phyloP scores from a whole-genome alignment of 1,139 yeast genomes.

The Kodamaea sp. region DNA sequence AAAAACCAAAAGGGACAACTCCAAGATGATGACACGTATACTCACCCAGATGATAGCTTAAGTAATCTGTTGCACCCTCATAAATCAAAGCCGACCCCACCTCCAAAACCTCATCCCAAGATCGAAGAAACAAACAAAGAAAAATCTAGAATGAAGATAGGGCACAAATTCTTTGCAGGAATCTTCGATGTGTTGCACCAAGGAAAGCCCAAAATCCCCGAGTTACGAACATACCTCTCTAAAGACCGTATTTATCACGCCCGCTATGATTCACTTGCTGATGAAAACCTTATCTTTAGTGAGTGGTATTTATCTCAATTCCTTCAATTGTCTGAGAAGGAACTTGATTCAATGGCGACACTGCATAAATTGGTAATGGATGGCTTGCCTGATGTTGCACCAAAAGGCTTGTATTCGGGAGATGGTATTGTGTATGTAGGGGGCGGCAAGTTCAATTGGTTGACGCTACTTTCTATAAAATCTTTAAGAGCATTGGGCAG shows the following conservation, averaged over 20 bases:
- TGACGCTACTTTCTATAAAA: constrained; percentile 65
- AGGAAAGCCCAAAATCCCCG: constrained; percentile 38
- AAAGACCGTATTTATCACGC: constrained; percentile 50
- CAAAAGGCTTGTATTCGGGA: constrained; percentile 56
- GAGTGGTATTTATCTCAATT: constrained; percentile 55
- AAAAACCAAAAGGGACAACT: not conserved
- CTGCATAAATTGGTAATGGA: constrained; percentile 58
- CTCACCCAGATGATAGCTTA: not conserved
- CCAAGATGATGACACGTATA: not conserved
- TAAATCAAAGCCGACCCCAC: not conserved
- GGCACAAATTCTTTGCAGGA: constrained; percentile 28
- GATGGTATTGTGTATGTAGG: constrained; percentile 82
- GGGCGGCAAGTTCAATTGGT: constrained; percentile 77
- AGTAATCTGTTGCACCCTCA: not conserved
- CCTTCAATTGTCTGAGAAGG: constrained; percentile 51
- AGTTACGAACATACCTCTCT: constrained; percentile 36
- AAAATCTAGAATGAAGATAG: constrained; percentile 9
- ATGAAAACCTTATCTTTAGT: constrained; percentile 27
- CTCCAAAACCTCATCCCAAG: constrained; percentile 7
- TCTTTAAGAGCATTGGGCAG: constrained; percentile 65
- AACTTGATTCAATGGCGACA: constrained; percentile 45
- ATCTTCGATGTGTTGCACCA: constrained; percentile 39
- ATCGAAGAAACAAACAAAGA: constrained; percentile 8
- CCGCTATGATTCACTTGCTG: constrained; percentile 38
- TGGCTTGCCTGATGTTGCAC: constrained; percentile 47